These are phyloP conservation scores for Musa schizocarpa DNA, from an alignment of 176 grass and related monocot species.

Conservation along the genomic window DNA sequence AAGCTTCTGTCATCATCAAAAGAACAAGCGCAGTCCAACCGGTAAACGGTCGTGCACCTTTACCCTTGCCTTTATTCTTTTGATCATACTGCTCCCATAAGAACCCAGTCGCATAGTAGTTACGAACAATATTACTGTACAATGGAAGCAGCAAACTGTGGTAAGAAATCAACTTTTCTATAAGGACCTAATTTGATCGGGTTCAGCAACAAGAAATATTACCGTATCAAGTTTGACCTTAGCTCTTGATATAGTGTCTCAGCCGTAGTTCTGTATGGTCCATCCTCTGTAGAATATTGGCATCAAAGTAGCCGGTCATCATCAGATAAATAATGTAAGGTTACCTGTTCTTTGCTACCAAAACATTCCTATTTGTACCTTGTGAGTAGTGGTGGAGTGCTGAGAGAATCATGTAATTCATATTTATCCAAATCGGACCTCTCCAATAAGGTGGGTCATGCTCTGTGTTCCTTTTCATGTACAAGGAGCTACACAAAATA, in stretches of 20 bases:
- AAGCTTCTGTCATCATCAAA: slow-evolving; percentile 76
- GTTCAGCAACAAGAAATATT: slow-evolving; percentile 11
- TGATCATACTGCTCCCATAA: slow-evolving; percentile 97
- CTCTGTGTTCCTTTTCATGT: slow-evolving; percentile 91
- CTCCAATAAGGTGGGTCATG: slow-evolving; percentile 94
- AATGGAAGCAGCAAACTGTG: background rate
- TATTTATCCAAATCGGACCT: slow-evolving; percentile 99
- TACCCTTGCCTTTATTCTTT: slow-evolving; percentile 72
- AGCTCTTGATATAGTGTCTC: slow-evolving; percentile 52
- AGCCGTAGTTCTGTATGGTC: slow-evolving; percentile 55
- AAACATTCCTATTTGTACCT: slow-evolving; percentile 28
- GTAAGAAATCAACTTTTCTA: slow-evolving; percentile 1
- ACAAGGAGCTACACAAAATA: slow-evolving; percentile 59
- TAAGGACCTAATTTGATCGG: slow-evolving; percentile 3
- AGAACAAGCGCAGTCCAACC: slow-evolving; percentile 87
- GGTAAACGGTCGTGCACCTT: slow-evolving; percentile 78
- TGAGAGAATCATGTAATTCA: slow-evolving; percentile 98
- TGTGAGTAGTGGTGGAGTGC: slow-evolving; percentile 68
- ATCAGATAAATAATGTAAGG: background rate
- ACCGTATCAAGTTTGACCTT: slow-evolving; percentile 89
- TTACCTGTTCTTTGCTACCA: background rate
- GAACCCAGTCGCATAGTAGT: slow-evolving; percentile 69
- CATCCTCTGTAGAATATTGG: slow-evolving; percentile 43
- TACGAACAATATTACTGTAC: slow-evolving; percentile 64
- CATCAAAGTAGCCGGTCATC: background rate